Percentiles rank a stretch among this genome's conserved stretches.
Evolutionary conservation across 345 rosid genomes (phyloP).

Genomic region (Camelina laxa): DNA sequence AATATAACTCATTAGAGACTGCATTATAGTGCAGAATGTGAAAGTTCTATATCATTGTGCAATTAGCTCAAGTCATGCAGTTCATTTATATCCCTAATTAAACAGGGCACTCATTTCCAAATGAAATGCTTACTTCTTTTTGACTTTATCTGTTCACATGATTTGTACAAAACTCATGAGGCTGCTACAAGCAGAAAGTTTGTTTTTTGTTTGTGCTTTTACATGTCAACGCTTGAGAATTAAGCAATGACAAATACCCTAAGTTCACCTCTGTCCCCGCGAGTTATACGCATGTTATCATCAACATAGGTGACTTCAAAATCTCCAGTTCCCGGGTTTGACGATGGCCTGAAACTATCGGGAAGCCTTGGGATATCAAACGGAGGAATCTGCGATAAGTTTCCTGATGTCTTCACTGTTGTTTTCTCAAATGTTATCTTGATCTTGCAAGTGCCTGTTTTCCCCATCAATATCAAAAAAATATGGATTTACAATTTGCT

Average conservation of each 20-base stretch:
- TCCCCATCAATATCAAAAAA: not conserved
- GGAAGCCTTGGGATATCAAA: slow-evolving; percentile 81
- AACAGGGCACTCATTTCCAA: not conserved
- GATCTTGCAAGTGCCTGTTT: slow-evolving; percentile 71
- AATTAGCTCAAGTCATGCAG: not conserved
- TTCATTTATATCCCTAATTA: not conserved
- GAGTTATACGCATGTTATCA: slow-evolving; percentile 68
- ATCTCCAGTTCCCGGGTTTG: slow-evolving; percentile 70
- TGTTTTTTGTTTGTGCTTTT: not conserved
- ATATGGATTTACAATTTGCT: not conserved
- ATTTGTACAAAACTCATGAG: slow-evolving; percentile 12
- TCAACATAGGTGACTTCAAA: slow-evolving; percentile 87
- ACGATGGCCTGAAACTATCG: slow-evolving; percentile 63
- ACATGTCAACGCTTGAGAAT: slow-evolving; percentile 1
- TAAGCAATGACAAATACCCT: slow-evolving; percentile 73
- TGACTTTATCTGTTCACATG: not conserved
- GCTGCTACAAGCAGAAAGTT: not conserved
- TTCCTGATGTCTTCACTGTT: slow-evolving; percentile 73
- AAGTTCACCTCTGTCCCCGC: slow-evolving; percentile 89
- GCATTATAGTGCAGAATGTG: not conserved
- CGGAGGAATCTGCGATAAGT: slow-evolving; percentile 75
- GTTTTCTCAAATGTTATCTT: slow-evolving; percentile 81
- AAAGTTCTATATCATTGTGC: not conserved
- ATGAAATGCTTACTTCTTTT: not conserved
- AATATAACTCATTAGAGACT: not conserved